These are phyloP conservation scores for Malania oleifera DNA, from an alignment of 164 flowering plant species.

Conservation along the genomic window DNA sequence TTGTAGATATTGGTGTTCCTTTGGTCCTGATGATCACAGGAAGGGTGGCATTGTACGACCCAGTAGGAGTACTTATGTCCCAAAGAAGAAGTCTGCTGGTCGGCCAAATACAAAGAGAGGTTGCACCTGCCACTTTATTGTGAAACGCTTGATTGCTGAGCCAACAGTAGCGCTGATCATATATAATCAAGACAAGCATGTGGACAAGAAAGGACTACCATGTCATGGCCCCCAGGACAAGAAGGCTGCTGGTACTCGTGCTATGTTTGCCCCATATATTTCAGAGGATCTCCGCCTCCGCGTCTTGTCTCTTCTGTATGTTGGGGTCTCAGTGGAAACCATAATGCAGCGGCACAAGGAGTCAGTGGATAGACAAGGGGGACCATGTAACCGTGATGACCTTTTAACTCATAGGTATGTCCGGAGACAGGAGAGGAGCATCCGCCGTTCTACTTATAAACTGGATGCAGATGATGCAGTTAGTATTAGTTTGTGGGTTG, in stretches of 20 bases:
- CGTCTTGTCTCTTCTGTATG: conserved; percentile 74
- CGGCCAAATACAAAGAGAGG: conserved; percentile 93
- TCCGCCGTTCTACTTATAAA: conserved; percentile 74
- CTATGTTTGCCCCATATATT: conserved; percentile 91
- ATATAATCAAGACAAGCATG: conserved; percentile 85
- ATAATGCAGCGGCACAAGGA: conserved; percentile 95
- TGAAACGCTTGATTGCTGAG: conserved; percentile 85
- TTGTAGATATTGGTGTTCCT: conserved; percentile 98
- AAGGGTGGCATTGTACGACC: conserved; percentile 84
- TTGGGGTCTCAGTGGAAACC: conserved; percentile 92
- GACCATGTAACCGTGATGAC: conserved; percentile 88
- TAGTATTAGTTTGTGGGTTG: conserved; percentile 82
- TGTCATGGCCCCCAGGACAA: conserved; percentile 96
- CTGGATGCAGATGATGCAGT: conserved; percentile 77
- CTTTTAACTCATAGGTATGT: conserved; percentile 89
- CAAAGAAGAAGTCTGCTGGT: conserved; percentile 80
- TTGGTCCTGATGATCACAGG: conserved; percentile 96
- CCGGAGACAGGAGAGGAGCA: conserved; percentile 80
- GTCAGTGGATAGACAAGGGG: conserved; percentile 82
- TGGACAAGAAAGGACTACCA: conserved; percentile 81
- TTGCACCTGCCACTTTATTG: conserved; percentile 93
- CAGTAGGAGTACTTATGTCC: conserved; percentile 64
- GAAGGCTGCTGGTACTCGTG: conserved; percentile 86
- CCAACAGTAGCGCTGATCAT: conserved; percentile 92
- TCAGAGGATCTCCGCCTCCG: conserved; percentile 94